Evolutionary conservation across 2,329 filamentous ascomycete genomes (phyloP), one percentile per base, ranked within the genome.

Genomic region (Curvularia eragrostidis): DNA sequence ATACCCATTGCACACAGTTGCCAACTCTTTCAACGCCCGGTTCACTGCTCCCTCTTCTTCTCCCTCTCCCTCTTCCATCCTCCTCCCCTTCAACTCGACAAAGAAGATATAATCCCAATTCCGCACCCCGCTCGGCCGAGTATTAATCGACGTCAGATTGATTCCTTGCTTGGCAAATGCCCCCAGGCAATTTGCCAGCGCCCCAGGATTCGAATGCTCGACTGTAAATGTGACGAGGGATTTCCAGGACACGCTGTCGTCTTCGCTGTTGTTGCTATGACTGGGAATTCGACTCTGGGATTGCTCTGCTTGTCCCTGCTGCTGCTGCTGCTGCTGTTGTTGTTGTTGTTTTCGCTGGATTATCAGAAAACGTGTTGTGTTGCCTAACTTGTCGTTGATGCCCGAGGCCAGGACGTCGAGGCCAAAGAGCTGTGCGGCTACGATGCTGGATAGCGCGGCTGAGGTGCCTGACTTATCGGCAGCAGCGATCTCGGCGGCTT

Each of bases 21-120:
- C 79, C 63, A 93, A 80, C 62, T 84, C 84, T 49, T 79, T 79
- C 72, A 93, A 75, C 24, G 87, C 89, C 21, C 77, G 78, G 57
- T 85, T 82, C 59, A 82, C 81, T 3, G 82, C 84, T 2, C 83
- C 36, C n/a, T 15, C 12, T 24, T 15, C 80, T 3, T 82, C 84
- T 2, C 82, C 84, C 51, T 84, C 81, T 2, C 81, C 80, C 86
- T 12, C 91, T 15, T 9, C 1, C 7, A 10, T 42, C 43, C 2
- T 79, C 73, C 86, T 83, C 1, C 90, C 89, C 74, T 90, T 85
- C 68, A 96, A 93, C 81, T 98, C 94, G 28, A 97, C 88, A 73
- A 98, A 93, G 79, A 98, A 97, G 36, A 97, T 85, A 78, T 98
- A 98, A 74, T 96, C 88, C 86, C 96, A 98, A 19, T 90, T 87